phyloP scores from a whole-genome alignment of 1,284 basidiomycete genomes.

The Ceratobasidium sp. region DNA sequence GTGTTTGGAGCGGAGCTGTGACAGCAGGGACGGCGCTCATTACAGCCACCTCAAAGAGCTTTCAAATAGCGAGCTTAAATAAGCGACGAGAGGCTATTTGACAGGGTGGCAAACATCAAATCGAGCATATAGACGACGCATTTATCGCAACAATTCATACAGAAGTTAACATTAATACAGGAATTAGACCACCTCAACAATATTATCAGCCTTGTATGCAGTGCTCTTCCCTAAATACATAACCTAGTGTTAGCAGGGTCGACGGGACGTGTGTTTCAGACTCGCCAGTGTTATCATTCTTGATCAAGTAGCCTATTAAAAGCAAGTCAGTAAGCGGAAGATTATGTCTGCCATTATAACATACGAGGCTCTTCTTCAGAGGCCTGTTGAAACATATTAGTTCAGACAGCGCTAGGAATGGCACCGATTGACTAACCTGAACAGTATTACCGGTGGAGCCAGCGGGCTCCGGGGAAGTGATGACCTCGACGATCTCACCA shows the following conservation, averaged over 20 bases:
- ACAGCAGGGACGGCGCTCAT: no score
- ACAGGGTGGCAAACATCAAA: no score
- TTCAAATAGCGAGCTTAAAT: no score
- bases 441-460: background rate
- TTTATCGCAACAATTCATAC: no score
- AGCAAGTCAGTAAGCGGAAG: background rate
- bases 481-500: slow-evolving; percentile 52
- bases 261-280: background rate
- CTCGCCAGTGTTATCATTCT: slow-evolving; percentile 5
- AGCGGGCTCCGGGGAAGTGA: slow-evolving; percentile 52
- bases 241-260: background rate
- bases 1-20: no score
- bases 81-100: no score
- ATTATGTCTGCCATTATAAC: background rate
- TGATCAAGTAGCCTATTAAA: background rate
- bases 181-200: background rate
- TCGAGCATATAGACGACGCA: no score
- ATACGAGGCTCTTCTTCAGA: slow-evolving; percentile 1
- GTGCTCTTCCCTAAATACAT: slow-evolving; percentile 2
- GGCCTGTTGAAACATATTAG: background rate
- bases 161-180: no score
- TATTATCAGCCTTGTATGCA: slow-evolving; percentile 20
- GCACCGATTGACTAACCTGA: background rate
- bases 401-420: background rate
- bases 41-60: no score